Evolutionary conservation across 2,329 filamentous ascomycete genomes (phyloP).

Genomic region (Pseudogymnoascus sp.): DNA sequence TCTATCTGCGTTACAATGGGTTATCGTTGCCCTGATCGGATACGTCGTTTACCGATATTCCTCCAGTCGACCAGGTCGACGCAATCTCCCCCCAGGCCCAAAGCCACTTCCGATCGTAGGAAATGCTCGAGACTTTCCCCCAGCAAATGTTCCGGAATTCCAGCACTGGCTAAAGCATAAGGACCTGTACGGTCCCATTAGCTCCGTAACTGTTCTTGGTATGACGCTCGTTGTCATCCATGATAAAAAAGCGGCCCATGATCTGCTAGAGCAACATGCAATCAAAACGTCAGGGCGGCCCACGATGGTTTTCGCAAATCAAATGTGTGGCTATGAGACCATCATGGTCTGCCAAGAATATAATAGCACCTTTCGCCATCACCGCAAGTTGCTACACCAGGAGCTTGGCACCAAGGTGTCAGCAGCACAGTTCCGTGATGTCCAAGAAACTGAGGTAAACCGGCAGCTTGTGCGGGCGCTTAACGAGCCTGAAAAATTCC

Average conservation of each 20-base stretch:
- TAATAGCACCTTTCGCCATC: conserved; percentile 19
- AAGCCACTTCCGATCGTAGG: conserved; percentile 40
- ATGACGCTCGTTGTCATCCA: conserved; percentile 32
- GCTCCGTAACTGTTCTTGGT: conserved; percentile 32
- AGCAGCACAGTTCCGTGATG: conserved; percentile 19
- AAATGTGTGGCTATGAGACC: conserved; percentile 25
- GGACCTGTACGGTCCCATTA: conserved; percentile 33
- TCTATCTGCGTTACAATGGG: not conserved
- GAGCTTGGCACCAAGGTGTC: conserved; percentile 26
- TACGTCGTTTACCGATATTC: not conserved
- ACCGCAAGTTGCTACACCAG: conserved; percentile 25
- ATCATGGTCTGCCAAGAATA: conserved; percentile 23
- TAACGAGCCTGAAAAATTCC: conserved; percentile 17
- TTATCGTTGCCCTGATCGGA: not conserved
- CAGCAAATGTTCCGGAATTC: conserved; percentile 31
- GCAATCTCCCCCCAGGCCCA: conserved; percentile 40
- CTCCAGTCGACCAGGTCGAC: not conserved
- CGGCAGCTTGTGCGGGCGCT: conserved; percentile 17
- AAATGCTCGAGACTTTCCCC: conserved; percentile 41
- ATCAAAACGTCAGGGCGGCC: conserved; percentile 30
- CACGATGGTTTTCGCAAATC: conserved; percentile 22
- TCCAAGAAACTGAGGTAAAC: conserved; percentile 19
- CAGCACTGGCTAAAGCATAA: conserved; percentile 38
- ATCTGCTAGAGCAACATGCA: conserved; percentile 27
- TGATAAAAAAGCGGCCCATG: conserved; percentile 26